A percentile compares a stretch with the other conserved stretches of the same genome.
phyloP scores from a whole-genome alignment of 208 protist species.

The Trypanosomatidae sp. region DNA sequence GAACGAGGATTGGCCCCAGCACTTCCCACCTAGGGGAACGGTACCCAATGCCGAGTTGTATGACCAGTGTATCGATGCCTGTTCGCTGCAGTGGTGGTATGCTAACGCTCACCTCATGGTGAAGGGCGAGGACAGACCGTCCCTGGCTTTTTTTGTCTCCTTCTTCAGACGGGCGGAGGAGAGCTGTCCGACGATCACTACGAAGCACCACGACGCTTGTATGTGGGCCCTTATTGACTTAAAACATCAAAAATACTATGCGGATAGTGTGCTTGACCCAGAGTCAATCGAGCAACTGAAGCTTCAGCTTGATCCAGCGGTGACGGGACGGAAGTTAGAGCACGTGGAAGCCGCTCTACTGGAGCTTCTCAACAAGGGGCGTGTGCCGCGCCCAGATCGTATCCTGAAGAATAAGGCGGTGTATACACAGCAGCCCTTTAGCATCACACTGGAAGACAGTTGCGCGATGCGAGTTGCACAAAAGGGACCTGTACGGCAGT shows the following conservation, averaged over 20 bases:
- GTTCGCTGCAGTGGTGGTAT: constrained; percentile 62
- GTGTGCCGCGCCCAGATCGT: constrained; percentile 39
- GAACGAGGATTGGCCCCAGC: constrained; percentile 7
- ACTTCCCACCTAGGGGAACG: constrained; percentile 26
- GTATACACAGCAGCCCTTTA: constrained; percentile 27
- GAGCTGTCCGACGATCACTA: constrained; percentile 6
- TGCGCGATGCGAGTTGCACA: constrained; percentile 21
- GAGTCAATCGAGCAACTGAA: constrained; percentile 25
- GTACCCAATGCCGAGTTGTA: constrained; percentile 20
- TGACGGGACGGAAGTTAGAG: constrained; percentile 8
- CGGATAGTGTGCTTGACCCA: constrained; percentile 49
- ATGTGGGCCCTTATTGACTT: constrained; percentile 61
- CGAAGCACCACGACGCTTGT: constrained; percentile 40
- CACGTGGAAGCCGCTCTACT: constrained; percentile 32
- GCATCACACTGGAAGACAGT: constrained; percentile 37
- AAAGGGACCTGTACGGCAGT: constrained; percentile 14
- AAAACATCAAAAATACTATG: constrained; percentile 39
- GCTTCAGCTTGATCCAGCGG: constrained; percentile 22
- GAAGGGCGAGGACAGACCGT: constrained; percentile 15
- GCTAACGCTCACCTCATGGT: constrained; percentile 38
- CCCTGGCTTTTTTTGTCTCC: constrained; percentile 52
- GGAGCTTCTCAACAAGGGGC: constrained; percentile 33
- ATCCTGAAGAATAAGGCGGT: constrained; percentile 25
- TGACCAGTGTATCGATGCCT: constrained; percentile 22
- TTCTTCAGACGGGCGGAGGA: constrained; percentile 49